These are phyloP conservation scores for Paramecium sonneborni DNA, from an alignment of 73 alveolate species.

Conservation along the genomic window DNA sequence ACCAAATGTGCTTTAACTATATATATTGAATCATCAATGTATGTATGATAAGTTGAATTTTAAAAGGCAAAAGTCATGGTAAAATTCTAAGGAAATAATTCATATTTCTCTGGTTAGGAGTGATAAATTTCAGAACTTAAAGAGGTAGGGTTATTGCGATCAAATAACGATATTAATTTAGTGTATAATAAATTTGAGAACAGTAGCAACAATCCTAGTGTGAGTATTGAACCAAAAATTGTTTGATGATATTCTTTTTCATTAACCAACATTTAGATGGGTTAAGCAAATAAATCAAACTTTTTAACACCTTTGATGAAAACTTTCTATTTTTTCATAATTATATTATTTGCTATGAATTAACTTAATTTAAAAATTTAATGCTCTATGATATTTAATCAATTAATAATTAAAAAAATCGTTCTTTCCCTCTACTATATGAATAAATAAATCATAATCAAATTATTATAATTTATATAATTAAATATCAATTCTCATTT, in stretches of 20 bases:
- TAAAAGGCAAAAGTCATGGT: background rate
- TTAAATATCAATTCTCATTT: too few relatives aligned
- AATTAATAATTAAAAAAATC: too few relatives aligned
- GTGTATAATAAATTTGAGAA: background rate
- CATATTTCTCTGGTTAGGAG: background rate
- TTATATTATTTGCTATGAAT: too few relatives aligned
- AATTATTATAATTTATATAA: background rate
- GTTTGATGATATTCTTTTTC: background rate
- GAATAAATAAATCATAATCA: too few relatives aligned
- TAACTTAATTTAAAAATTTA: too few relatives aligned
- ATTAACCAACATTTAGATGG: background rate
- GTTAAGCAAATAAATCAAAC: conserved; percentile 3
- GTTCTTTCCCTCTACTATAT: too few relatives aligned
- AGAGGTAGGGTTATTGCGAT: background rate
- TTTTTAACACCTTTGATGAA: background rate
- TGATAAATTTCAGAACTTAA: background rate
- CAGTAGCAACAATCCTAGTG: background rate
- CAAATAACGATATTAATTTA: background rate
- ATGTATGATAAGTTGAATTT: background rate
- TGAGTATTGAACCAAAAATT: background rate
- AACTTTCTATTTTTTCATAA: too few relatives aligned
- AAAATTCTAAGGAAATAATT: background rate
- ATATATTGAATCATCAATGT: conserved; percentile 11
- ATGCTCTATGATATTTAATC: too few relatives aligned
- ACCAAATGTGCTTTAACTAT: background rate